These are phyloP conservation scores for Penicillium crustosum DNA, from an alignment of 2,329 filamentous ascomycete species.

Conservation along the genomic window DNA sequence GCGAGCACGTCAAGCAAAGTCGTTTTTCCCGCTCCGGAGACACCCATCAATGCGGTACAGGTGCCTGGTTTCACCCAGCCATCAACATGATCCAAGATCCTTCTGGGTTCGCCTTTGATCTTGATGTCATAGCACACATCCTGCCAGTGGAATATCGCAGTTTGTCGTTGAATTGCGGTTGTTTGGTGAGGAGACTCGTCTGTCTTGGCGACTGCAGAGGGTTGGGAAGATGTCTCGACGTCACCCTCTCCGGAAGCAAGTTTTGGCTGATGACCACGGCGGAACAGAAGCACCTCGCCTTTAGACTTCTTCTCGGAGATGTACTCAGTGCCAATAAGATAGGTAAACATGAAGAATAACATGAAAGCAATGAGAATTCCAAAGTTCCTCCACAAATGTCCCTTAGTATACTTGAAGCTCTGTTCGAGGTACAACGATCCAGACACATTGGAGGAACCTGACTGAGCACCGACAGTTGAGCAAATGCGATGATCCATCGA, in stretches of 20 bases:
- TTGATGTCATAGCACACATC: constrained; percentile 57
- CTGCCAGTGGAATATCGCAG: constrained; percentile 50
- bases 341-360: constrained; percentile 3
- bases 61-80: constrained; percentile 58
- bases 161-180: neutral
- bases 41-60: constrained; percentile 60
- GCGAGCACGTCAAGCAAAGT: constrained; percentile 60
- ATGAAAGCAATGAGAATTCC: constrained; percentile 74
- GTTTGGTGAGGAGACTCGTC: neutral
- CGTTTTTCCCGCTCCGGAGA: constrained; percentile 63
- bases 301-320: constrained; percentile 30
- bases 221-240: neutral
- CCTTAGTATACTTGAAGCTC: neutral
- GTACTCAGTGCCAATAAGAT: constrained; percentile 13
- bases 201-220: neutral
- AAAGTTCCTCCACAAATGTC: constrained; percentile 50
- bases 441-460: neutral
- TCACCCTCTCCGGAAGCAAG: neutral
- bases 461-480: neutral
- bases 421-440: neutral
- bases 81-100: constrained; percentile 55
- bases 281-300: constrained; percentile 32
- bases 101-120: constrained; percentile 52
- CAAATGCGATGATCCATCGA: neutral
- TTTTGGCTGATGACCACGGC: constrained; percentile 42